Base-by-base conservation (phyloP, 257 asterid species). In the Nicotiana undulata region DNA sequence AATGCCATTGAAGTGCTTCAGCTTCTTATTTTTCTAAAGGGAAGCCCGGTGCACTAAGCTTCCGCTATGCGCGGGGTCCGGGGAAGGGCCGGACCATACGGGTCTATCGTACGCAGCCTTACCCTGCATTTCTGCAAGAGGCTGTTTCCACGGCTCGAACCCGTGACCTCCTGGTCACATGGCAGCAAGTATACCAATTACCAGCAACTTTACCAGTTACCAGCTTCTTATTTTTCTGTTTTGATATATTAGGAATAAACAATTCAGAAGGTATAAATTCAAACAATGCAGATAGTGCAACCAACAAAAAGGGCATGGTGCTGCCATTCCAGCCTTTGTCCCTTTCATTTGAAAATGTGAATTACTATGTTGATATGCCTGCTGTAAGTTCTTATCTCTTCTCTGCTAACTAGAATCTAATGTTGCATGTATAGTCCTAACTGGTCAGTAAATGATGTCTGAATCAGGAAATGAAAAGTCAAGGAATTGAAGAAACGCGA, bases 361-460 rank as follows among this genome's bases (percentile, higher is more conserved):
- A 89, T 68, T 91, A 91, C 91, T 89, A 79, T 37, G 95, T 89
- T 9, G 91, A 91, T 81, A 89, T 91, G 95, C 95, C 95, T 76
- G 88, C 92, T 61, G 95, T 91, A 83, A 87, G 95, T 84, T 66
- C 49, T 72, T 80, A 4, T n/a, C 58, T 79, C 34, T 68, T 17
- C 29, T 18, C 49, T 59, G 32, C 29, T 49, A 28, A 29, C 12
- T 24, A 37, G 0, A 40, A 61, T 63, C 61, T 40, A 64, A 20
- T 64, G 81, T 26, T 74, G 61, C 61, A 2, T 49, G 9, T 16
- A 46, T 74, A 16, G 15, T 63, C 26, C 61, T 51, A 24, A 34
- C 26, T 66, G 59, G 63, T 60, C 40, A 31, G 31, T 4, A 63
- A 70, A 51, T 18, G 70, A 80, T 46, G 9, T 46, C 78, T 4